Percentiles rank a stretch among this genome's conserved stretches.
Evolutionary conservation across 805 yeast genomes (phyloP).

Genomic region (Sugiyamaella mastotermitis): DNA sequence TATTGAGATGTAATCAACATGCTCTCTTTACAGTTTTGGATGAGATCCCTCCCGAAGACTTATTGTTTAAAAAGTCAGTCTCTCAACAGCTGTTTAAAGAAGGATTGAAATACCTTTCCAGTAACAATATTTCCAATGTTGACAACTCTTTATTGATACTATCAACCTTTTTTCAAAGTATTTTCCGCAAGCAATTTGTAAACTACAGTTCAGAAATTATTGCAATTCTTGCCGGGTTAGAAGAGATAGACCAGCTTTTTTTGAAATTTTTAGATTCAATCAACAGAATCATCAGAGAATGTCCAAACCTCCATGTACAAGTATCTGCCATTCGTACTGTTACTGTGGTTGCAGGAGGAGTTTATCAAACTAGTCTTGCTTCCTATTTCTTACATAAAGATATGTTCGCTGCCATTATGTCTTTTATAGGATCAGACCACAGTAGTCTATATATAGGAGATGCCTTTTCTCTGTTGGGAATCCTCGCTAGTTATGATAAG

Average conservation of each 20-base stretch:
- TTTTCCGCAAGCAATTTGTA: slow-evolving; percentile 25
- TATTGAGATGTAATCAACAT: slow-evolving; percentile 17
- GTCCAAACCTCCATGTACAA: slow-evolving; percentile 15
- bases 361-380: slow-evolving; percentile 30
- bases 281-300: slow-evolving; percentile 22
- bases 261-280: slow-evolving; percentile 26
- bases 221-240: slow-evolving; percentile 31
- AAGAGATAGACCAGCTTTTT: slow-evolving; percentile 27
- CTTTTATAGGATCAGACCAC: slow-evolving; percentile 25
- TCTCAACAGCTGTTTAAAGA: slow-evolving; percentile 22
- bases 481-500: slow-evolving; percentile 33
- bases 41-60: slow-evolving; percentile 22
- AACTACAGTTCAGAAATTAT: slow-evolving; percentile 27
- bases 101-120: slow-evolving; percentile 19
- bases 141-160: slow-evolving; percentile 23
- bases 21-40: slow-evolving; percentile 22
- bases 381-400: slow-evolving; percentile 31
- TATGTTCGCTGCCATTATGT: slow-evolving; percentile 32
- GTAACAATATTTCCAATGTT: slow-evolving; percentile 13
- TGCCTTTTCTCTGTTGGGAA: slow-evolving; percentile 33
- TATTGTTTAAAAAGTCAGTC: slow-evolving; percentile 9
- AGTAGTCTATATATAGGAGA: slow-evolving; percentile 25
- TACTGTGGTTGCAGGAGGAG: slow-evolving; percentile 26
- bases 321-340: slow-evolving; percentile 27
- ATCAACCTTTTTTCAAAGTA: slow-evolving; percentile 23